Evolutionary conservation across 768 basidiomycete species (phyloP), one percentile per base, ranked within the genome.

Genomic region (Psilocybe subaeruginosa): DNA sequence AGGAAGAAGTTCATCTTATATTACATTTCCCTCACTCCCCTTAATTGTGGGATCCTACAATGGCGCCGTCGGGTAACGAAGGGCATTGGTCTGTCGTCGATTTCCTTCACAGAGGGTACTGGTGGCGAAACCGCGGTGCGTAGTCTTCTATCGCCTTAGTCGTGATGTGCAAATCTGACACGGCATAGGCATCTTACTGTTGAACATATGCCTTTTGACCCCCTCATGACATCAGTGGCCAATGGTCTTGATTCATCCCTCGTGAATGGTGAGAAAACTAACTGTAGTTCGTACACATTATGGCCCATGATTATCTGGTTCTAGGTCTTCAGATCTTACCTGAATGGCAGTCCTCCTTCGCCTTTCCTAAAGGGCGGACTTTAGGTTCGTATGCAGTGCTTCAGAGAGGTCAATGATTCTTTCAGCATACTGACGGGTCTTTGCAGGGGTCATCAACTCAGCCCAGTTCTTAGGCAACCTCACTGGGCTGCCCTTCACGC

Each of bases 221-320:
- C 86, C 1, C 77, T 91, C n/a, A 72, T 90, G 58, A 88, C 89
- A 14, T 83, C 87, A 16, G 76, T 82, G 12, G 82, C 83, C 52
- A 90, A 89, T 72, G 89, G 90, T 27, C 80, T 88, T 53, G 87
- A 90, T 69, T 85, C 86, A 3, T 89, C 87, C n/a, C 73, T 88
- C 48, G 78, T 88, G 14, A 89, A 89, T 66, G 77, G 76, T 81
- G 58, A 35, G 59, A 30, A 33, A 49, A 29, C 19, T 23, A 23
- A 16, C 8, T 8, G 27, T 29, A 39, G 39, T 49, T 23, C 54
- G 56, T 43, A 29, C 23, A 54, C 30, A 50, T 46, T 56, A 48
- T 74, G 58, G 72, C 64, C 59, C 46, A 59, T 23, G 41, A 17
- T 46, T 39, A 30, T 30, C 12, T 54, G 23, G 51, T 30, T 29